Evolutionary conservation across 1,284 basidiomycete species (phyloP), one percentile per base, ranked within the genome.

Genomic region (Ustilago hordei): DNA sequence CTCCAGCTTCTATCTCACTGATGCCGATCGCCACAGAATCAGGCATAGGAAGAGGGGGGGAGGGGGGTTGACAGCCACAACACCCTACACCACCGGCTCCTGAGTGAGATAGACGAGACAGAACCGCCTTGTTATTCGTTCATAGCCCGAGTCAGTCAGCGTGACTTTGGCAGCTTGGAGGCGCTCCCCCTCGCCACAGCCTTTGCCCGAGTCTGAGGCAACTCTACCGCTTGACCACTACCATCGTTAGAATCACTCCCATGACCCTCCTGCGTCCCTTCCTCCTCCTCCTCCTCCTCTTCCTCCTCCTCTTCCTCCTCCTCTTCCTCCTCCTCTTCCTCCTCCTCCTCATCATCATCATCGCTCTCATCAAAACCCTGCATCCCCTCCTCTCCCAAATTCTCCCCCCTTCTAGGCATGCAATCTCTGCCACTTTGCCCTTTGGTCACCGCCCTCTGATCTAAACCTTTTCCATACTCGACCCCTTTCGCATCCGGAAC

Each of bases 391-490:
- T 45, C n/a, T 6, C 6, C 5, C 17, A 17, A 19, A 32, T 7
- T 13, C 34, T 73, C 63, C 2, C 23, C 55, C 8, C 32, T 19
- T 34, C 75, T 47, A 39, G 75, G 75, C 13, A 41, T 45, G 45
- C 74, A 78, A 45, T 78, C 70, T 12, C 75, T 31, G 2, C 70
- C 75, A 17, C 57, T 52, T 9, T 63, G 36, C 2, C 75, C 75
- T 34, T 74, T 78, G 2, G 75, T 78, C 8, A 38, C 75, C 15
- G 56, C 75, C 3, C 70, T 31, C 17, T 78, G 55, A 35, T 78
- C 75, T 31, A 78, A 35, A 28, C 50, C 32, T 15, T 64, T 61
- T 2, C 69, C 66, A 6, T 61, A 55, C 47, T 50, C 35, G 11
- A 36, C 56, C 1, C 53, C 56, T 34, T 47, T 47, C 2, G 61